A percentile compares a stretch with the other conserved stretches of the same genome.
Evolutionary conservation across 257 asterid genomes (phyloP).

Genomic region (Capsicum rhomboideum): DNA sequence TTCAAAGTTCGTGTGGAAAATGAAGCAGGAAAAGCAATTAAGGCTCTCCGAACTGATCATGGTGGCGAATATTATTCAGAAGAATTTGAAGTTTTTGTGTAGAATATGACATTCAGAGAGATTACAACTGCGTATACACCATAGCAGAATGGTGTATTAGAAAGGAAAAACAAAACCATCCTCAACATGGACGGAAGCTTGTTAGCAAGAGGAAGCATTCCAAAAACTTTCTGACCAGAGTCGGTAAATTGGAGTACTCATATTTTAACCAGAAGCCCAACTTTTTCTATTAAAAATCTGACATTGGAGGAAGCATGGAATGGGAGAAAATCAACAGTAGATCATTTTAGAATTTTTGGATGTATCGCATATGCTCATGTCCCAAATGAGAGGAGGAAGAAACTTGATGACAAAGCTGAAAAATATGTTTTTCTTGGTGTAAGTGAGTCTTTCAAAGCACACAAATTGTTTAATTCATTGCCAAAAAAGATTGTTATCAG

Average conservation of each 20-base stretch:
- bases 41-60: background rate
- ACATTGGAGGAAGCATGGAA: no score
- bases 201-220: background rate
- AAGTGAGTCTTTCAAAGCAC: no score
- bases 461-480: no score
- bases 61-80: background rate
- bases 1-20: background rate
- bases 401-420: no score
- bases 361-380: slow-evolving; percentile 2
- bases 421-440: no score
- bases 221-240: background rate
- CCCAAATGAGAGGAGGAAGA: no score
- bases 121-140: background rate
- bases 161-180: background rate
- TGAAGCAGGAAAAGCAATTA: background rate
- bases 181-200: background rate
- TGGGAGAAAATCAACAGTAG: background rate
- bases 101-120: background rate
- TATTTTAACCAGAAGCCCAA: background rate
- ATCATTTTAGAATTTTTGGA: background rate
- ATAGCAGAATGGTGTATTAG: background rate
- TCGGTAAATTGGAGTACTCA: background rate
- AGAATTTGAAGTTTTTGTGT: background rate
- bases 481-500: no score
- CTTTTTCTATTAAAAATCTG: background rate